These are phyloP conservation scores for Sporothrix brunneoviolacea DNA, from an alignment of 2,329 filamentous ascomycete species.

Conservation along the genomic window DNA sequence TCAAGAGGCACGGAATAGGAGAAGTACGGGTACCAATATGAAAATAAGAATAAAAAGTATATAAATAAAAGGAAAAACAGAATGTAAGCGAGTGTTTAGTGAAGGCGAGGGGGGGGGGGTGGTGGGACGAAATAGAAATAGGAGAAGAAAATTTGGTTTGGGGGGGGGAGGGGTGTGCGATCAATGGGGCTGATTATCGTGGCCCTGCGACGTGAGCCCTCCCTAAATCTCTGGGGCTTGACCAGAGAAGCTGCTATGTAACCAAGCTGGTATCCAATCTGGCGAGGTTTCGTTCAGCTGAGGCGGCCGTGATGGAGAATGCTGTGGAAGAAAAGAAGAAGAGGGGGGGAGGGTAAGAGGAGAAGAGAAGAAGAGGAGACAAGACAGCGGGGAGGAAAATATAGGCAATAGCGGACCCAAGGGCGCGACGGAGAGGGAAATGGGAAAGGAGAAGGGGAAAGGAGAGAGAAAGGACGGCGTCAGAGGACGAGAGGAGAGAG, in stretches of 20 bases:
- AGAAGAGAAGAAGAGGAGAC: not conserved
- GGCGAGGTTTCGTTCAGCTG: no score
- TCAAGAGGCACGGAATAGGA: not conserved
- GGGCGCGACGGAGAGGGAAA: not conserved
- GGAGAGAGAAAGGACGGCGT: no score
- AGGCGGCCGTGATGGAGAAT: no score
- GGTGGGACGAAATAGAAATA: constrained; percentile 3
- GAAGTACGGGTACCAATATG: not conserved
- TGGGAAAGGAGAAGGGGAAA: not conserved
- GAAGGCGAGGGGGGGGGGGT: not conserved
- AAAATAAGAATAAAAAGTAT: not conserved
- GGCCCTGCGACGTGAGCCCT: no score
- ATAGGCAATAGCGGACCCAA: not conserved
- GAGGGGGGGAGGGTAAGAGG: no score
- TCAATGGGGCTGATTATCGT: constrained; percentile 1
- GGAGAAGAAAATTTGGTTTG: not conserved
- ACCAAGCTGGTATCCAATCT: no score
- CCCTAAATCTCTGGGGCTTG: no score
- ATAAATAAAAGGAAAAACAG: not conserved
- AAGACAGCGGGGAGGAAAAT: not conserved
- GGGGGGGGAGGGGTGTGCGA: constrained; percentile 3
- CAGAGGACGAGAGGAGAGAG: not conserved
- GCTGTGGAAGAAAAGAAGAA: no score
- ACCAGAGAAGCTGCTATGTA: no score
- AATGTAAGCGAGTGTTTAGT: not conserved